Conservation (phyloP, 768 basidiomycete species). For the Boletus reticulatus region DNA sequence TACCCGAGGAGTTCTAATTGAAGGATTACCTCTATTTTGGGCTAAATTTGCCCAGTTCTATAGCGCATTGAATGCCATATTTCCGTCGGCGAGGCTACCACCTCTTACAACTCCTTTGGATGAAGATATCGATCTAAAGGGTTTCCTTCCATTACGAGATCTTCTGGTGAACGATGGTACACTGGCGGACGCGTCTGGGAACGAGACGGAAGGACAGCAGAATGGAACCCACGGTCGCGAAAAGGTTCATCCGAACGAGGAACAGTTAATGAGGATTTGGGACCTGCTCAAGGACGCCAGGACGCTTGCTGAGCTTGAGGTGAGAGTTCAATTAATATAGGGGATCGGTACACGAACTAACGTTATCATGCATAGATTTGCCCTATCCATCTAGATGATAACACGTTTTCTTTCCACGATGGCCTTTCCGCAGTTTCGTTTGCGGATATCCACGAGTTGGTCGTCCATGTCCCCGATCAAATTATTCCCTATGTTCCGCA, state of each 20-base stretch:
- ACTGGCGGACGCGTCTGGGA: slow-evolving; percentile 10
- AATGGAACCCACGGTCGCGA: slow-evolving; percentile 34
- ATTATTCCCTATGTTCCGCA: slow-evolving; percentile 6
- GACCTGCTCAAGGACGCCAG: slow-evolving; percentile 78
- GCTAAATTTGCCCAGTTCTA: slow-evolving; percentile 64
- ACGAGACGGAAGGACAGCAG: slow-evolving; percentile 22
- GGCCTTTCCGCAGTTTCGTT: slow-evolving; percentile 5
- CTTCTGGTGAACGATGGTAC: slow-evolving; percentile 41
- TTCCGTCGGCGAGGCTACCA: slow-evolving; percentile 66
- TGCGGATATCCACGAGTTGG: background rate
- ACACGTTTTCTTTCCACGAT: slow-evolving; percentile 20
- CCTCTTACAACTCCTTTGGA: slow-evolving; percentile 63
- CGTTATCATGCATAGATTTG: slow-evolving; percentile 18
- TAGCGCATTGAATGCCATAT: slow-evolving; percentile 56
- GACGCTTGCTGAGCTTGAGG: slow-evolving; percentile 56
- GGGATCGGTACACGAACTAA: slow-evolving; percentile 13
- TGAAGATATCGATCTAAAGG: slow-evolving; percentile 87
- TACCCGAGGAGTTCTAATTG: slow-evolving; percentile 27
- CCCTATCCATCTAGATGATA: slow-evolving; percentile 23
- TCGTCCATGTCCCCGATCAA: slow-evolving; percentile 13
- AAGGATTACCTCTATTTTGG: slow-evolving; percentile 62
- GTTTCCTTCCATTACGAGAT: slow-evolving; percentile 79
- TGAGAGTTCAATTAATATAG: slow-evolving; percentile 30
- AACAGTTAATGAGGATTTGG: slow-evolving; percentile 90
- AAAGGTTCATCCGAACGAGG: slow-evolving; percentile 86